Evolutionary conservation across 2,329 filamentous ascomycete genomes (phyloP), one percentile per base, ranked within the genome.

Genomic region (Periconia macrospinosa): DNA sequence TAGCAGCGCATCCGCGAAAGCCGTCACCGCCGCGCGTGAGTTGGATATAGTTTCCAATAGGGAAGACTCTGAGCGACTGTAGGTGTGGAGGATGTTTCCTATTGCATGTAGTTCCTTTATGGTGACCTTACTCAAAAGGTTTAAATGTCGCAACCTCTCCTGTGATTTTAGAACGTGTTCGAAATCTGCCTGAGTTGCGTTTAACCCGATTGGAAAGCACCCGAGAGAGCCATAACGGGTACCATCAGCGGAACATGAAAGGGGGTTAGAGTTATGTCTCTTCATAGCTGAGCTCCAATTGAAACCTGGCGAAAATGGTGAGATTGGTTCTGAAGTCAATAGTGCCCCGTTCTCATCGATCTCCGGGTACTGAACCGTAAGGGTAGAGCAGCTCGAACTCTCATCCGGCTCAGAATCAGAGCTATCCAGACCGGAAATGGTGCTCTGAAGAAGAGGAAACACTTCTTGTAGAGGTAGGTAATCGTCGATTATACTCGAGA

Each of bases 121-220:
- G 3, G 68, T 52, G 2, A 70, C 14, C 45, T 56, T 66, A 47
- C 57, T 67, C 20, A 74, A 58, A 20, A 74, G 54, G 19, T 67
- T 67, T 1, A 74, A 56, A 9, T 60, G 58, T 15, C 69, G 58
- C 20, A 74, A 48, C 37, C 66, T 59, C 47, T 63, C 57, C 51
- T 72, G 71, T 44, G 71, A 72, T 41, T 56, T 61, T 14, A 74
- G 49, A 15, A 74, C 63, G 42, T 68, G 62, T 20, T 67, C 55
- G 47, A 71, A 73, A 46, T 72, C 71, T 20, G 58, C 50, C 44
- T 62, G 62, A 19, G 68, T 67, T 8, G 63, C 66, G 45, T 70
- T 59, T 6, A 74, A 49, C 14, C 71, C 71, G 44, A 74, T 66
- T 3, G 71, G 71, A 53, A 74, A 74, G 54, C 71, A 74, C 1